Base-by-base conservation (phyloP, 345 rosid species). In the Psidium guajava region DNA sequence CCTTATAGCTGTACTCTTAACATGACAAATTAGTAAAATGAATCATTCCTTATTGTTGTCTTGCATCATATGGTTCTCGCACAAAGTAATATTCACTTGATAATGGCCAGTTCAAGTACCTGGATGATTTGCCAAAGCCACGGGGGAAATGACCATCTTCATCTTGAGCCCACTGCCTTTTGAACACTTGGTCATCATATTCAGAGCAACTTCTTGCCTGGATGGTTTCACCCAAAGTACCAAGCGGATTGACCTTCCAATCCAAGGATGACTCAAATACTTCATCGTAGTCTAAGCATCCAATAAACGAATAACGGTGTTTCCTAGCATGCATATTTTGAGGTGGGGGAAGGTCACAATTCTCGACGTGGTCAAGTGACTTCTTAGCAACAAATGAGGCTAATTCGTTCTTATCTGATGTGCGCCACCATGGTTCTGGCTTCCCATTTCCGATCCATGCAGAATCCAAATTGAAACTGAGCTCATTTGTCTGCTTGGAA, bases 331-430 rank as follows among this genome's bases (percentile, higher is more conserved):
- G 91, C 87, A 88, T 74, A 88, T 92, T 93, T 91, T 90, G 96
- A 14, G 98, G 95, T 27, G 94, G 95, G 56, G 99, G 99, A 56
- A 97, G 94, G 88, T 96, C 99, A 89, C 98, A 96, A 85, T 96
- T 97, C 88, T 90, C 95, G 55, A 97, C 86, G 85, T 85, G 93
- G 84, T 92, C 93, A 2, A 92, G 90, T 54, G 99, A 97, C 87
- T 89, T 95, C 82, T 92, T 94, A 25, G 99, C 98, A 88, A 97
- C 96, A 87, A 96, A 92, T 36, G 94, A 95, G 82, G 99, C 98
- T 89, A 97, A 86, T 59, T 97, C 94, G 75, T 93, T 95, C 88
- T 91, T 93, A 89, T 92, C 96, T 6, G 98, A 90, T 6, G 89
- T 87, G 81, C 95, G 90, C 99, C 99, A 95, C 99, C 99, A 97